Base-by-base conservation (phyloP, 1,284 basidiomycete genomes). In the Porodaedalea pini region DNA sequence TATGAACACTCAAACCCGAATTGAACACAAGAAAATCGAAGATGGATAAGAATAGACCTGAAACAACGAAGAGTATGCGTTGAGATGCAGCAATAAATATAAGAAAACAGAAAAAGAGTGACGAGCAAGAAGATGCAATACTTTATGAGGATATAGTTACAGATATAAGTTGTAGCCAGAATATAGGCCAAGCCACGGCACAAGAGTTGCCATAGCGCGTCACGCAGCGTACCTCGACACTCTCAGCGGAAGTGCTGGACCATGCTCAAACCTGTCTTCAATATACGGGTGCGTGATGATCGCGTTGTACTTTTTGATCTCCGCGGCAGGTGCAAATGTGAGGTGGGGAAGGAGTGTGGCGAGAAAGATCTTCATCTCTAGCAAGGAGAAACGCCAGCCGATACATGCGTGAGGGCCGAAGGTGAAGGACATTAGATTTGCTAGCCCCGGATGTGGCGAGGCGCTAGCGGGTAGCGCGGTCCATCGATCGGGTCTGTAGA, bases 351-450 rank as follows among this genome's bases (percentile, higher is more conserved):
- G 60, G 11, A 80, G 66, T 2, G 71, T 70, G 2, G 74, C 72
- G n/a, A 82, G 63, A 66, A 80, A 77, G 27, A 76, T 66, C 63
- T 81, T 81, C 60, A 75, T 75, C 65, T 81, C 75, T 2, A 73
- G 63, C 32, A 78, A 63, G 10, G 74, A 71, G 62, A 80, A 78
- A 51, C 73, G 74, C 62, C 71, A 73, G 8, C 79, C 80, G 1
- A 78, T 66, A 61, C 80, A 81, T 4, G 78, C 73, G 44, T 77
- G 74, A 7, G 75, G 74, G 3, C 80, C 81, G 55, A 77, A 74
- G 1, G 77, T 76, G 64, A 83, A 83, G 10, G 79, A 76, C 79
- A 82, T 78, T 27, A 79, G 36, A 59, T 78, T 77, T 17, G 70
- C 72, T 13, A 80, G 68, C 25, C 79, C 79, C 4, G 78, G 79